phyloP scores from a whole-genome alignment of 2,329 filamentous ascomycete genomes.

The Akanthomyces dipterigenus region DNA sequence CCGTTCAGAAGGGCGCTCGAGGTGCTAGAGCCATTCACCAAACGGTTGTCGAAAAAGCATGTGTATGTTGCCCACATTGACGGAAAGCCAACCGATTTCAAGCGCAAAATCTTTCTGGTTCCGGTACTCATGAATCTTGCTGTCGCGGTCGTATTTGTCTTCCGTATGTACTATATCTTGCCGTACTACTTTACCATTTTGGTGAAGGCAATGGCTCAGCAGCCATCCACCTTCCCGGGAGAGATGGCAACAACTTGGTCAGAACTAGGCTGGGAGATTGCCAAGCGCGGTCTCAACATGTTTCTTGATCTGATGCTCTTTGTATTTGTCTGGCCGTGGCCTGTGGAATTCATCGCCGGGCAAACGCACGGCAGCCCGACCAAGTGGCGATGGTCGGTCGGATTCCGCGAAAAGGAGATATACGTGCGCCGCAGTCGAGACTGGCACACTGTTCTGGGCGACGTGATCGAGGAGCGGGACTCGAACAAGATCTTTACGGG shows the following conservation, averaged over 20 bases:
- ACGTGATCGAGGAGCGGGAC: constrained; percentile 45
- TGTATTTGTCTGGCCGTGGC: constrained; percentile 66
- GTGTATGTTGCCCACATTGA: constrained; percentile 86
- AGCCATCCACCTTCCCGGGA: constrained; percentile 61
- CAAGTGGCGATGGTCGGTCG: constrained; percentile 65
- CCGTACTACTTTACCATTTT: constrained; percentile 69
- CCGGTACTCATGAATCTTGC: constrained; percentile 69
- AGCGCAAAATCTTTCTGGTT: constrained; percentile 75
- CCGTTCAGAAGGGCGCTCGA: constrained; percentile 64
- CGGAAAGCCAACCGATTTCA: constrained; percentile 59
- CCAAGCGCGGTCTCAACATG: constrained; percentile 57
- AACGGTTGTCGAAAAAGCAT: constrained; percentile 57
- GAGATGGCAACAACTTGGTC: constrained; percentile 48
- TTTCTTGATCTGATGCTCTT: constrained; percentile 66
- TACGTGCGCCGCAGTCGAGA: constrained; percentile 70
- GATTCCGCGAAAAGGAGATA: constrained; percentile 74
- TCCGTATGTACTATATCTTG: constrained; percentile 60
- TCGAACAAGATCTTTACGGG: constrained; percentile 53
- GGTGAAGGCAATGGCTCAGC: constrained; percentile 56
- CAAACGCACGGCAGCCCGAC: constrained; percentile 53
- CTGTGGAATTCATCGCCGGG: constrained; percentile 63
- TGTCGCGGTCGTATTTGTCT: constrained; percentile 57
- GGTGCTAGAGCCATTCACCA: constrained; percentile 58
- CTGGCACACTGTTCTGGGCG: constrained; percentile 58
- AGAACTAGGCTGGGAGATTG: constrained; percentile 49